phyloP scores from a whole-genome alignment of 2,329 filamentous ascomycete species.

The Cladosporium colombiae region DNA sequence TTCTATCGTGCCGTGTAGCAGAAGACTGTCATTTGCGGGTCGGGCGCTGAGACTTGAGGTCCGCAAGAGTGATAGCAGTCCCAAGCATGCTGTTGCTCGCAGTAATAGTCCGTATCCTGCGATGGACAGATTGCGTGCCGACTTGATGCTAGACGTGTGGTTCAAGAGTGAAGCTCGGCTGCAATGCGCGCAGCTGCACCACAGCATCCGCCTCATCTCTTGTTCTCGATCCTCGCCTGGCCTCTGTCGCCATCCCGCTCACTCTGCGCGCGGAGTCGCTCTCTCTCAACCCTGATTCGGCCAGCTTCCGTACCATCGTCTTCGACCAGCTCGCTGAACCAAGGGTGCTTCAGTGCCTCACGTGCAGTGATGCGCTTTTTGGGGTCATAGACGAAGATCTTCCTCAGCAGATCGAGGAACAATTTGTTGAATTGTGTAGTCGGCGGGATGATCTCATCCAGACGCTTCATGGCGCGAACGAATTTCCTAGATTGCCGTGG shows the following conservation, averaged over 20 bases:
- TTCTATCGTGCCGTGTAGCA: background rate
- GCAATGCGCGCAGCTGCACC: background rate
- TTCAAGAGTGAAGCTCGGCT: background rate
- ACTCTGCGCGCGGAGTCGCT: conserved; percentile 27
- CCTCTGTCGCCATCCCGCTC: conserved; percentile 16
- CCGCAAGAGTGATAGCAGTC: background rate
- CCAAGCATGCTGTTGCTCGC: background rate
- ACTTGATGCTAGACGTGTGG: background rate
- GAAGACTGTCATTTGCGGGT: background rate
- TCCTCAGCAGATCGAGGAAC: conserved; percentile 63
- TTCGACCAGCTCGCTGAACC: conserved; percentile 65
- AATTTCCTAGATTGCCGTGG: conserved; percentile 65
- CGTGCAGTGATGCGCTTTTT: conserved; percentile 66
- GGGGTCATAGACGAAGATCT: conserved; percentile 68
- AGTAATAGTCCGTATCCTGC: background rate
- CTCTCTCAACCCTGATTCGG: conserved; percentile 48
- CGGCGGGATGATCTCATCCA: conserved; percentile 63
- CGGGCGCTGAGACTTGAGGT: background rate
- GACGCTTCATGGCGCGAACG: conserved; percentile 66
- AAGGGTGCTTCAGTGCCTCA: conserved; percentile 64
- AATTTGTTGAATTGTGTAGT: conserved; percentile 59
- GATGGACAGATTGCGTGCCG: background rate
- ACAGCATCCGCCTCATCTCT: conserved; percentile 3
- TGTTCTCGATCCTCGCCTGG: conserved; percentile 13
- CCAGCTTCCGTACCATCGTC: conserved; percentile 67